Percentiles rank a stretch among this genome's conserved stretches.
Evolutionary conservation across 2,329 filamentous ascomycete species (phyloP).

Genomic region (Fusarium sp.): DNA sequence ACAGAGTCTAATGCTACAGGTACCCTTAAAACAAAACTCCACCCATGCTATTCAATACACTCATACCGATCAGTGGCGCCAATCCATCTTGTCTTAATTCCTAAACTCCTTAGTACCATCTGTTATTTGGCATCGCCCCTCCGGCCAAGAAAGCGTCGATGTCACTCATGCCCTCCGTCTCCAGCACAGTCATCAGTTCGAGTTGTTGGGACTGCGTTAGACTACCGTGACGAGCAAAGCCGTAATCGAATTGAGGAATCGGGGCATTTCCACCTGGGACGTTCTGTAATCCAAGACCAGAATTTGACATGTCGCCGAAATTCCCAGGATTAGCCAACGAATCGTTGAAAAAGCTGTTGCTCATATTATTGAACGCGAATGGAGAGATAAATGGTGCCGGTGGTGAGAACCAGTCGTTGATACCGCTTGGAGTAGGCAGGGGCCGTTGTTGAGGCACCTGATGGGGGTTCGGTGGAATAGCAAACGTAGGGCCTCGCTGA

Average conservation of each 20-base stretch:
- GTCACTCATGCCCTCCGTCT: conserved; percentile 73
- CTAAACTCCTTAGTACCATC: conserved; percentile 47
- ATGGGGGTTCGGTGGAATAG: conserved; percentile 55
- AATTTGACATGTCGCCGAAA: conserved; percentile 47
- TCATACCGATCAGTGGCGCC: conserved; percentile 6
- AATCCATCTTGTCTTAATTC: conserved; percentile 11
- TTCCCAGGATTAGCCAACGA: conserved; percentile 45
- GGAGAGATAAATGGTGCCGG: conserved; percentile 65
- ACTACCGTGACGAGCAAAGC: conserved; percentile 70
- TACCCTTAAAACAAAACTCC: conserved; percentile 26
- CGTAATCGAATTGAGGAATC: conserved; percentile 48
- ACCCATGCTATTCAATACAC: conserved; percentile 6
- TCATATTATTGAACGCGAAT: conserved; percentile 59
- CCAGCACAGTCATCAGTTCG: conserved; percentile 83
- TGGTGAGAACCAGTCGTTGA: conserved; percentile 65
- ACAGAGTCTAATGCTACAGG: conserved; percentile 33
- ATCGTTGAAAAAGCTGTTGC: conserved; percentile 56
- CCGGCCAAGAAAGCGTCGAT: conserved; percentile 69
- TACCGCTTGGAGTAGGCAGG: conserved; percentile 54
- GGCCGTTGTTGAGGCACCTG: conserved; percentile 56
- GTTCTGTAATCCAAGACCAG: conserved; percentile 50
- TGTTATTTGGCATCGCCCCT: conserved; percentile 44
- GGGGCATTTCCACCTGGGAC: conserved; percentile 42
- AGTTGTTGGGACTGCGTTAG: conserved; percentile 84
- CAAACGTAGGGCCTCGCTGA: conserved; percentile 51